These are phyloP conservation scores for Blastobotrys chiropterorum DNA, from an alignment of 805 yeast genomes.

Conservation along the genomic window DNA sequence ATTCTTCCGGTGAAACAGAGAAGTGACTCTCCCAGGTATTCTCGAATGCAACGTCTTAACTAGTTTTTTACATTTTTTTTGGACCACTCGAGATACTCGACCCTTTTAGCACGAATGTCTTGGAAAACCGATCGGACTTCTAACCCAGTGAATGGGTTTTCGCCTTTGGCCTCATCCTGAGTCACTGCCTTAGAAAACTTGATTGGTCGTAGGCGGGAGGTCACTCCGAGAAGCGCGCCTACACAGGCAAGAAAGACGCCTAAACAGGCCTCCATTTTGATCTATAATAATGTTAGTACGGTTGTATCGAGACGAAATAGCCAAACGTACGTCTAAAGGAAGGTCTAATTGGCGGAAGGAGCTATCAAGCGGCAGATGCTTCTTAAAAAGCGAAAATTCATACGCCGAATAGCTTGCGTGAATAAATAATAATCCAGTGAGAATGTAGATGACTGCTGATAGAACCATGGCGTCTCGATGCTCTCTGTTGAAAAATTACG, in stretches of 20 bases:
- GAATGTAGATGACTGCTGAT: conserved; percentile 8
- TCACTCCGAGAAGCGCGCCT: conserved; percentile 30
- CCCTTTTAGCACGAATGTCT: conserved; percentile 42
- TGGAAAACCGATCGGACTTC: conserved; percentile 49
- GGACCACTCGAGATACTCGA: conserved; percentile 34
- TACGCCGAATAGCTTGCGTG: conserved; percentile 26
- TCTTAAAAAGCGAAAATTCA: conserved; percentile 21
- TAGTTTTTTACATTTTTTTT: conserved; percentile 3
- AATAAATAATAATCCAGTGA: conserved; percentile 16
- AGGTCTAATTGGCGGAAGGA: conserved; percentile 9
- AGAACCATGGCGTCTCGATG: not conserved
- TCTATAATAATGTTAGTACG: conserved; percentile 20
- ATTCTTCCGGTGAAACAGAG: not conserved
- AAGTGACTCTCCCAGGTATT: too few relatives aligned
- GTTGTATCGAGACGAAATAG: not conserved
- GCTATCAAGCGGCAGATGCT: conserved; percentile 14
- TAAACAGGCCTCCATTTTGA: conserved; percentile 44
- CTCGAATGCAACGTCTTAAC: not conserved
- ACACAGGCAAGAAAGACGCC: conserved; percentile 41
- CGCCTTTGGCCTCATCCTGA: conserved; percentile 44
- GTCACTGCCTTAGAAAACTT: conserved; percentile 43
- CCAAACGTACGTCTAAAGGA: conserved; percentile 20
- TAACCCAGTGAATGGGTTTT: conserved; percentile 39
- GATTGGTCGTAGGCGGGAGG: conserved; percentile 40
- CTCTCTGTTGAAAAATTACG: too few relatives aligned